Evolutionary conservation across 1,284 basidiomycete genomes (phyloP), one percentile per base, ranked within the genome.

Genomic region (Apiotrichum brassicae): DNA sequence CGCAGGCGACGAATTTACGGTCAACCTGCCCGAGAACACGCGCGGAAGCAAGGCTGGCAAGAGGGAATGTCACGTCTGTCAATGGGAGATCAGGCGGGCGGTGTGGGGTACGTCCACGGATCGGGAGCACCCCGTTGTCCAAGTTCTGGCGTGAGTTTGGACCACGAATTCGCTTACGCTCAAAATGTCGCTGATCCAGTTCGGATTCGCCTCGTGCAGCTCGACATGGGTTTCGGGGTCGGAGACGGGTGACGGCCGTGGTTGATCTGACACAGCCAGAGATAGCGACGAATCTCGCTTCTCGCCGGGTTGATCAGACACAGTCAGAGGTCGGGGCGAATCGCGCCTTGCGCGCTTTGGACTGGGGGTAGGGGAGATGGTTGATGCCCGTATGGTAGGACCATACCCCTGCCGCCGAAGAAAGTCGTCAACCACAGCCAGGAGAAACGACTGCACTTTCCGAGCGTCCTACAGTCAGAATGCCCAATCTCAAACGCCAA

Each of bases 1-100:
- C 63, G 70, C 87, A 90, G 20, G 84, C 83, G 55, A 95, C 80
- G 67, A 91, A 97, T 72, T 97, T 97, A 53, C 76, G 73, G 68
- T 97, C 93, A 16, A 95, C 82, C 66, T 97, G 93, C 35, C 79
- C 80, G 38, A 97, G 77, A 38, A 90, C 77, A 35, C 64, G 66
- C 32, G 84, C 82, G 19, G 66, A 64, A 16, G 59, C 62, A 41
- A 92, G 75, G 54, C 82, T 79, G 9, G 72, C 67, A 49, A 80
- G 43, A 6, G 54, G 36, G 37, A 71, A 53, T 1, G 47, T 51
- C 16, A 64, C 43, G 9, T 60, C 43, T 13, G 43, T 33, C 9
- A 40, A 40, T 4, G 45, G 22, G 13, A 13, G 24, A 25, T 13
- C 40, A 34, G 33, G n/a, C 35, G 11, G 16, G 33, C 11, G 25